Conservation (phyloP, 768 basidiomycete genomes). For the Russula sp. region DNA sequence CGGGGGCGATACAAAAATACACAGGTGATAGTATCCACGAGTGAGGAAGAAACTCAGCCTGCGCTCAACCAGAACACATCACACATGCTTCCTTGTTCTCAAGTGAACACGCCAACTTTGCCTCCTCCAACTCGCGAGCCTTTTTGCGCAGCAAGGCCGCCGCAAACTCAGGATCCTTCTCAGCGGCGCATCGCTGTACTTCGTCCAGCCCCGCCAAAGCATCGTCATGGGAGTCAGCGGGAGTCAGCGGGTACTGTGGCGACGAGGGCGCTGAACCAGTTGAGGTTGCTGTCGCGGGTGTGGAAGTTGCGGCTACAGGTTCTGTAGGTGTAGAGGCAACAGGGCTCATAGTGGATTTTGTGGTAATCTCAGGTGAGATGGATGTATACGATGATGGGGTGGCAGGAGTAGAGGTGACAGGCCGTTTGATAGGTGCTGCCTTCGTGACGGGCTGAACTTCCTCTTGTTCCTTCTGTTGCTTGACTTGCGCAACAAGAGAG, state of each 20-base stretch:
- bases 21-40: neutral
- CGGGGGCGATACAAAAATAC: neutral
- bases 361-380: slow-evolving; percentile 4
- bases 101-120: slow-evolving; percentile 75
- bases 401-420: slow-evolving; percentile 6
- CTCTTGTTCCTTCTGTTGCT: slow-evolving; percentile 41
- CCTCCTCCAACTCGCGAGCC: slow-evolving; percentile 76
- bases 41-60: neutral
- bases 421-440: neutral
- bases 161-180: slow-evolving; percentile 69
- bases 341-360: neutral
- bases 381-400: slow-evolving; percentile 10
- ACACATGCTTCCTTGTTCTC: slow-evolving; percentile 94
- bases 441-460: slow-evolving; percentile 4
- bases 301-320: neutral
- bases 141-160: slow-evolving; percentile 70
- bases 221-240: slow-evolving; percentile 26
- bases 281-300: slow-evolving; percentile 28
- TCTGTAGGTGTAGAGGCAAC: neutral
- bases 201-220: slow-evolving; percentile 47
- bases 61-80: slow-evolving; percentile 78
- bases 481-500: slow-evolving; percentile 63
- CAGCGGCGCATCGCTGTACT: slow-evolving; percentile 52
- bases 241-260: slow-evolving; percentile 31
- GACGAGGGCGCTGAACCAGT: slow-evolving; percentile 36